phyloP scores from a whole-genome alignment of 441 rosid species.

The Adansonia rubrostipa region DNA sequence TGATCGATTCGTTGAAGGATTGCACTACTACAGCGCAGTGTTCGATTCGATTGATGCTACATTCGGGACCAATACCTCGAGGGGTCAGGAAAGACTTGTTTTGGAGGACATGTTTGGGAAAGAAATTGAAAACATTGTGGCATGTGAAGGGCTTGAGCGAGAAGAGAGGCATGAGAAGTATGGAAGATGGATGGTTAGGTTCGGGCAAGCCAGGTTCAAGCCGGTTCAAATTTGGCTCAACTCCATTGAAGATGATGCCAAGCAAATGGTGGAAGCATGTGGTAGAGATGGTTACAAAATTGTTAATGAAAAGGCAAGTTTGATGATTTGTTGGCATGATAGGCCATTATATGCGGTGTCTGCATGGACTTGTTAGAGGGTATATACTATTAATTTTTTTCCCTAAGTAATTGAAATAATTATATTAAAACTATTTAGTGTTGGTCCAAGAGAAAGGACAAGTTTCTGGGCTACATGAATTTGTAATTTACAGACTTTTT shows the following conservation, averaged over 20 bases:
- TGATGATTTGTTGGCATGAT: constrained; percentile 64
- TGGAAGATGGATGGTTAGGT: constrained; percentile 45
- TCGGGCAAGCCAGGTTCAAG: constrained; percentile 42
- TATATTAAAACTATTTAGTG: background rate
- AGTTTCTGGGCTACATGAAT: background rate
- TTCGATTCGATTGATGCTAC: constrained; percentile 47
- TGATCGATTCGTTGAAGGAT: constrained; percentile 49
- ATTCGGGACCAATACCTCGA: constrained; percentile 19
- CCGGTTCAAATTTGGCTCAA: constrained; percentile 41
- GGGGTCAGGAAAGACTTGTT: constrained; percentile 33
- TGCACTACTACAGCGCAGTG: constrained; percentile 55
- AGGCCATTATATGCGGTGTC: constrained; percentile 54
- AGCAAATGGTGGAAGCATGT: constrained; percentile 38
- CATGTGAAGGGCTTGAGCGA: constrained; percentile 55
- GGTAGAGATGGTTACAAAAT: constrained; percentile 49
- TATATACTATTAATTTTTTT: background rate
- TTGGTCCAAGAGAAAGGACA: background rate
- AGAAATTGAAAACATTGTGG: constrained; percentile 56
- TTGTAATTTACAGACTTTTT: constrained; percentile 12
- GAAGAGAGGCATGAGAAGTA: constrained; percentile 55
- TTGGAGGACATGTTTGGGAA: constrained; percentile 58
- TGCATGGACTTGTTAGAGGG: constrained; percentile 50
- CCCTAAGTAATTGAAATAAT: too few relatives aligned
- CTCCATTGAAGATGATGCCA: constrained; percentile 36
- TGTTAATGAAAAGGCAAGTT: constrained; percentile 41